A percentile compares a stretch with the other conserved stretches of the same genome.
Conservation (phyloP, 2,329 filamentous ascomycete genomes). For the Ophiocordyceps australis region DNA sequence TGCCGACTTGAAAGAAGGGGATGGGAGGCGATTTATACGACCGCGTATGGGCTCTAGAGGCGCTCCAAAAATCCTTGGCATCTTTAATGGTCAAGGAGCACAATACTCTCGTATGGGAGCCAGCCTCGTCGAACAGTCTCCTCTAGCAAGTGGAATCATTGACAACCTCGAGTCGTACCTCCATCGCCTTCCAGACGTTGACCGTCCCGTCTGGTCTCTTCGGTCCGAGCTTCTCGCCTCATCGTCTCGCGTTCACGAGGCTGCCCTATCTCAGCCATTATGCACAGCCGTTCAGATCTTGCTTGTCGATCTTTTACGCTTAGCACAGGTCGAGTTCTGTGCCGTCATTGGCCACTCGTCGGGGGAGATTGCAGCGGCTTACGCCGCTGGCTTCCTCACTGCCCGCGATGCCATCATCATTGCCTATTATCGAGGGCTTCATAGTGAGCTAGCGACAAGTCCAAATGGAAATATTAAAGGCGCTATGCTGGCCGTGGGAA, state of each 20-base stretch:
- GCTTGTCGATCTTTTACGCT: constrained; percentile 9
- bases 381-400: constrained; percentile 22
- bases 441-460: not conserved
- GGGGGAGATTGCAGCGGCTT: constrained; percentile 31
- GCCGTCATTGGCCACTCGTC: constrained; percentile 27
- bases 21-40: no score
- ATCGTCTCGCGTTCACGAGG: constrained; percentile 5
- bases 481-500: constrained; percentile 7
- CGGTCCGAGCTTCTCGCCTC: not conserved
- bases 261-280: constrained; percentile 10
- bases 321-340: constrained; percentile 12
- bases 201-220: constrained; percentile 7
- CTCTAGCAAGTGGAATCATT: not conserved
- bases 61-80: not conserved
- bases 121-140: constrained; percentile 4
- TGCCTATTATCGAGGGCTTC: constrained; percentile 1
- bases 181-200: constrained; percentile 3
- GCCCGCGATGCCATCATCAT: constrained; percentile 5
- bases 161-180: not conserved
- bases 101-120: constrained; percentile 10
- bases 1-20: no score
- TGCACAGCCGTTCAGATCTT: constrained; percentile 11
- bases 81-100: constrained; percentile 14
- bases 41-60: no score
- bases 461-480: not conserved